Base-by-base conservation (phyloP, 1,139 yeast species). In the Yamadazyma sp. region DNA sequence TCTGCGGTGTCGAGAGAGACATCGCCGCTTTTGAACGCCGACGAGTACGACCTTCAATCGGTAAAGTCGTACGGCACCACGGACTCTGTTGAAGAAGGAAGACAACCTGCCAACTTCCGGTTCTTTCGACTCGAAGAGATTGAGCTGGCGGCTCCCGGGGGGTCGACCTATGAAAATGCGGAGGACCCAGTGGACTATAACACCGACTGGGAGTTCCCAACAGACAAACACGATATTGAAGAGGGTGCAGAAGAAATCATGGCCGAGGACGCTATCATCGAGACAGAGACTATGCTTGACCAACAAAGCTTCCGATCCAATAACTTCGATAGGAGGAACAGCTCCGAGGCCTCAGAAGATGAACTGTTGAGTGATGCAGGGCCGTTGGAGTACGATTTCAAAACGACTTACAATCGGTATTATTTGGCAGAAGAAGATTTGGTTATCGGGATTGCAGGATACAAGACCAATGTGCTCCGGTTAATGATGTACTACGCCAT, bases 361-460 rank as follows among this genome's bases (percentile, higher is more conserved):
- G 51, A 48, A 17, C 45, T 54, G 15, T 36, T 45, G 29, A 50
- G 45, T n/a, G 49, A 45, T 7, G 37, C 36, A 11, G 43, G 41
- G 15, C 47, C 63, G 26, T 78, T 70, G 40, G 69, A 67, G 33
- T 69, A 71, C 49, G 71, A 63, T 8, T 70, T 79, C 6, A 66
- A 47, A 14, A 64, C 70, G 48, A 69, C 64, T 38, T 73, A 73
- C 50, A 98, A 92, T 62, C 73, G 97, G 39, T 88, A 86, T 58
- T 92, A 92, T 59, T 78, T 94, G 47, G 92, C 96, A 0, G 98
- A 94, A 59, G 98, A 92, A 56, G 99, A 92, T 64, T 68, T 92
- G 55, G 92, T 91, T 15, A 77, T 94, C 44, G 96, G 95, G 45
- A 85, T 92, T 49, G 98, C 97, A 0, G 98, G 98, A 3, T 92